Evolutionary conservation across 768 basidiomycete species (phyloP).

Genomic region (Suillus americanus): DNA sequence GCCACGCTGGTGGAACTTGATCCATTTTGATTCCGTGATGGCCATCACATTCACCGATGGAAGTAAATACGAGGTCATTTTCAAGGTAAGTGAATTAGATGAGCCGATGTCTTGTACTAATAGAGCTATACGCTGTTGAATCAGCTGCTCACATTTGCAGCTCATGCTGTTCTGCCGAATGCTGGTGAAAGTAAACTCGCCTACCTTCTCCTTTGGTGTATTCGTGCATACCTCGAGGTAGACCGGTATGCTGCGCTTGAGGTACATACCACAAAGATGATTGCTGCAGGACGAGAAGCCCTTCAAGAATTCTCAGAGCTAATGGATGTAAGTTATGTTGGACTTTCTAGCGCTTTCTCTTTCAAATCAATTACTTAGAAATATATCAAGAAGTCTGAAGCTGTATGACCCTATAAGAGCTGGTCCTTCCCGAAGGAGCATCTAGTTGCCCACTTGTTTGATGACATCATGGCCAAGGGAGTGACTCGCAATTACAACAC

Average conservation of each 20-base stretch:
- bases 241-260: conserved; percentile 27
- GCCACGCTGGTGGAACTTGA: conserved; percentile 7
- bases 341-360: background rate
- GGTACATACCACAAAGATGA: conserved; percentile 30
- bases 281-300: conserved; percentile 18
- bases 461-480: no score
- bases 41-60: conserved; percentile 33
- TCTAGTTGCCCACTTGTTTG: no score
- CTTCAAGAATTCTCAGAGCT: conserved; percentile 17
- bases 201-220: conserved; percentile 26
- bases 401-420: no score
- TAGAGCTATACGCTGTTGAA: background rate
- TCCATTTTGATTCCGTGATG: conserved; percentile 15
- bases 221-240: conserved; percentile 31
- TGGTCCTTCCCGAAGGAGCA: no score
- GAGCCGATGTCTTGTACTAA: background rate
- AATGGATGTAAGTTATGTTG: conserved; percentile 19
- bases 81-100: conserved; percentile 15
- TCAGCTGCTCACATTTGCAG: background rate
- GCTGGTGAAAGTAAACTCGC: conserved; percentile 11
- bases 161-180: conserved; percentile 22
- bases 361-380: no score
- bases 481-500: no score
- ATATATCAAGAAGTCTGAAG: no score
- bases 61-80: conserved; percentile 36